Base-by-base conservation (phyloP, 352 stramenopile genomes). In the Globisporangium camurandrum region DNA sequence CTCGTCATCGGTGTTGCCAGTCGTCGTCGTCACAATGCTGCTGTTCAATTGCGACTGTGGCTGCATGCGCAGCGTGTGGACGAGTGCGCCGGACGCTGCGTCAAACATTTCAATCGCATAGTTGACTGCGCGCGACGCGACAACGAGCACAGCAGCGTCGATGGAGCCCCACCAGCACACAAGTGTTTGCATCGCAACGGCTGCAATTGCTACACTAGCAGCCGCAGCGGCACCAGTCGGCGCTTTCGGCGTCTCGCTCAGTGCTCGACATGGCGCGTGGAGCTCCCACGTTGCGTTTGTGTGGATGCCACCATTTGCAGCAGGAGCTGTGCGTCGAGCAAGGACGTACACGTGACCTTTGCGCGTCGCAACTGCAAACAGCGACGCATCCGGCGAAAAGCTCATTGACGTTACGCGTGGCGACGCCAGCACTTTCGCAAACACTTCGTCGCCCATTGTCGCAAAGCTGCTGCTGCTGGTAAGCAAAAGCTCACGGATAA, bases 291-390 rank as follows among this genome's bases (percentile, higher is more conserved):
- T 12, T 34, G 30, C 30, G 9, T 8, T 34, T 23, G 19, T n/a
- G n/a, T n/a, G n/a, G n/a, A n/a, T n/a, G n/a, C n/a, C n/a, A n/a
- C n/a, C n/a, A n/a, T n/a, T n/a, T n/a, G n/a, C 37, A 0, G 23
- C n/a, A 44, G 40, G 36, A 1, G 48, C 16, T 2, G 46, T 26
- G 24, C 43, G 17, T 22, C 38, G 56, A 5, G 31, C 22, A 14
- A 81, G 65, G 7, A 86, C 66, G 57, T 84, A 84, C 19, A 85
- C 62, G 57, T 85, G 82, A 14, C 77, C 74, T 45, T 86, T 85
- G 33, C 66, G 74, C 2, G 77, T 85, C 10, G 77, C 62, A 0
- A 72, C 62, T 1, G 79, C 56, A 5, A 83, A 55, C 26, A 55
- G 57, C 3, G 49, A 51, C 22, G 46, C 62, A 37, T 49, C 57